Evolutionary conservation across 345 rosid species (phyloP), one percentile per base, ranked within the genome.

Genomic region (Rhodamnia rubescens): DNA sequence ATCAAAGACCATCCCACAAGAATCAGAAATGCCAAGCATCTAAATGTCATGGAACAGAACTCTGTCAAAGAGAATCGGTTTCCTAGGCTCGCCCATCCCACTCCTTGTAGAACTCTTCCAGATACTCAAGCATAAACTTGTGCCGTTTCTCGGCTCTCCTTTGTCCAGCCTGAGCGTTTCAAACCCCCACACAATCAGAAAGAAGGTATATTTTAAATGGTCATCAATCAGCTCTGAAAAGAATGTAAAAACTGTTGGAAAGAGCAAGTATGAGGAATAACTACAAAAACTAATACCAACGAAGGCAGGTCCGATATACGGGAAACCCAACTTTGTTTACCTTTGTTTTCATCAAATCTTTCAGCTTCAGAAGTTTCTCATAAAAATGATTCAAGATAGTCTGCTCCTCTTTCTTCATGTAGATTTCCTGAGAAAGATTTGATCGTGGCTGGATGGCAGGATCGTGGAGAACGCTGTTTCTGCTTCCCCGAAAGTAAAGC

Each of bases 401-500:
- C 90, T 95, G 98, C 89, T 94, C 95, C 86, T 92, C 96, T 86
- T 84, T 96, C 87, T 93, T 95, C 89, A 90, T 87, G 88, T 95
- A 95, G 59, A 90, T 91, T 83, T 95, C 98, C 91, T 93, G 94
- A 27, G 95, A 92, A 86, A 96, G 87, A 89, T 92, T 93, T 10
- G 78, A 85, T 49, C 98, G 92, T n/a, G 96, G 96, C 81, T 80
- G 87, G 88, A 93, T 90, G 53, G 92, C 90, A 59, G 99, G 98
- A 89, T 95, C 93, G 69, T 95, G 99, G 85, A 96, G 96, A 83
- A 91, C 91, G 86, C 91, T 88, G 87, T 92, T 90, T 89, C 94
- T 92, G 89, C 94, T 95, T 86, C 98, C 99, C 98, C 98, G 81
- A 93, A 95, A 15, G 98, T 94, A 86, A 95, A 94, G 93, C 99